These are phyloP conservation scores for Athelia sp. DNA, from an alignment of 1,284 basidiomycete species.

Conservation along the genomic window DNA sequence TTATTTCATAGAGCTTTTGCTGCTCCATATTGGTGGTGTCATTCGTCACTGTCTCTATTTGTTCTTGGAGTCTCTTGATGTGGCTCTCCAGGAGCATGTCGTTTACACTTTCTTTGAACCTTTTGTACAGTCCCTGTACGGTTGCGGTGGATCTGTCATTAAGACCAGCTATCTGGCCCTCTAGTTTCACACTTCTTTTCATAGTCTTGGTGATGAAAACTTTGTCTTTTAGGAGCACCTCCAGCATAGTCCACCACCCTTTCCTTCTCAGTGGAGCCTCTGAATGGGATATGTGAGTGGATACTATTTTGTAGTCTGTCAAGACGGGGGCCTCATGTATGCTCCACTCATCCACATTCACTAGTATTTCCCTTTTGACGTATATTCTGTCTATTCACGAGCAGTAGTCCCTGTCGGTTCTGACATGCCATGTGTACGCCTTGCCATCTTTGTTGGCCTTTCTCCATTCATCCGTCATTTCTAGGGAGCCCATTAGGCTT, in stretches of 20 bases:
- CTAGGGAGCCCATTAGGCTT: conserved; percentile 14
- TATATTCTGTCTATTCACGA: conserved; percentile 31
- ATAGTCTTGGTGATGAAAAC: background rate
- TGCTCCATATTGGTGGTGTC: background rate
- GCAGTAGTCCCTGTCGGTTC: background rate
- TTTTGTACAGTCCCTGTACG: background rate
- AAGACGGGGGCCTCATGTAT: conserved; percentile 12
- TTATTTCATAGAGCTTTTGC: background rate
- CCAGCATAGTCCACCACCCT: conserved; percentile 2
- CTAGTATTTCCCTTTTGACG: conserved; percentile 2
- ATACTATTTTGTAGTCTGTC: conserved; percentile 6
- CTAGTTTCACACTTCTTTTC: background rate
- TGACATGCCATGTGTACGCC: background rate
- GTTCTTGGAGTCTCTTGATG: background rate
- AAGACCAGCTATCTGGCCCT: background rate
- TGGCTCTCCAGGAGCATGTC: background rate
- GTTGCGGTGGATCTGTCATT: conserved; percentile 13
- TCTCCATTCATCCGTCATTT: conserved; percentile 32
- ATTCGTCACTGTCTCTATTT: background rate
- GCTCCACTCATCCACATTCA: conserved; percentile 18
- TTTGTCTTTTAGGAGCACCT: background rate
- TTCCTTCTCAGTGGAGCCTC: conserved; percentile 1
- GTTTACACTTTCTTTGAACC: background rate
- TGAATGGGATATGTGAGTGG: background rate
- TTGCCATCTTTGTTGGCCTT: background rate